A percentile compares a stretch with the other conserved stretches of the same genome.
These are phyloP conservation scores for Phylloporus rhodoxanthus DNA, from an alignment of 768 basidiomycete genomes.

Conservation along the genomic window DNA sequence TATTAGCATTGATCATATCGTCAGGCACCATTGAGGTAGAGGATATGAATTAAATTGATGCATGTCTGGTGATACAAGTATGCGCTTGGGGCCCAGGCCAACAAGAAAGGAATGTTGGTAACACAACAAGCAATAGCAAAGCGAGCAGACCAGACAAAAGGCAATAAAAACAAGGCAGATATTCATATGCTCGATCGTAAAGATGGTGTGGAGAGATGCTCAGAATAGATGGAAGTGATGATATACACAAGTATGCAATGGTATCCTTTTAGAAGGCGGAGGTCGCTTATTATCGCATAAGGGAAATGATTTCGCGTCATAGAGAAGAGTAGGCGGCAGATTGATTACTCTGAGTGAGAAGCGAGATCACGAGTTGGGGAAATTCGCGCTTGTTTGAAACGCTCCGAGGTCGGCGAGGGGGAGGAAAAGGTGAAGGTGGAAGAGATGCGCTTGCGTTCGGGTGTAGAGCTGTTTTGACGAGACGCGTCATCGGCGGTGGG, in stretches of 20 bases:
- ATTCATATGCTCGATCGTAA: constrained; percentile 23
- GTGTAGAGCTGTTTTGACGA: constrained; percentile 65
- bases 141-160: constrained; percentile 24
- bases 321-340: neutral
- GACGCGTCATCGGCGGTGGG: constrained; percentile 44
- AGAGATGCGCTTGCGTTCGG: constrained; percentile 68
- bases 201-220: constrained; percentile 27
- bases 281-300: constrained; percentile 8
- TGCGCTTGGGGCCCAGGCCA: constrained; percentile 25
- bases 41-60: constrained; percentile 27
- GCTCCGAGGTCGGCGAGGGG: constrained; percentile 56
- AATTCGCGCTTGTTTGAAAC: constrained; percentile 42
- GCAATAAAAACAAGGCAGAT: constrained; percentile 17
- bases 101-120: constrained; percentile 20
- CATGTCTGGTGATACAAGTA: constrained; percentile 30
- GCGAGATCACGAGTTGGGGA: constrained; percentile 23
- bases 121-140: constrained; percentile 27
- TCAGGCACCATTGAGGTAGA: constrained; percentile 1
- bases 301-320: neutral
- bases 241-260: constrained; percentile 31
- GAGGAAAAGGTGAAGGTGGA: constrained; percentile 75
- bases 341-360: constrained; percentile 19
- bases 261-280: constrained; percentile 21
- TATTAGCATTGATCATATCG: constrained; percentile 2
- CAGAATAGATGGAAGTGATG: constrained; percentile 29